Percentiles rank a stretch among this genome's conserved stretches.
These are phyloP conservation scores for Aspergillus ibericus DNA, from an alignment of 2,329 filamentous ascomycete species.

Conservation along the genomic window DNA sequence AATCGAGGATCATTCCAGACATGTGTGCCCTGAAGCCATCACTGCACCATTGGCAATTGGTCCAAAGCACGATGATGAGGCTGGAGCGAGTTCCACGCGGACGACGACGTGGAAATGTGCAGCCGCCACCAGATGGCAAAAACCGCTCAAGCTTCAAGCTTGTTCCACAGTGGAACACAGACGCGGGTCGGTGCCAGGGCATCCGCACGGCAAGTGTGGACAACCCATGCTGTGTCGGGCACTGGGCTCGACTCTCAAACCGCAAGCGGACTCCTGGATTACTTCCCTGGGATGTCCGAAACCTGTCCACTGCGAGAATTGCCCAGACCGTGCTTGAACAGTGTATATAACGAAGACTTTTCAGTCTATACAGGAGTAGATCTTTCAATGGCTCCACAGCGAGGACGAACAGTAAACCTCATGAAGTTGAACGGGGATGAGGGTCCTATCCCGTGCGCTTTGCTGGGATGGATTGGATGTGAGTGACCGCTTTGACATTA, in stretches of 20 bases:
- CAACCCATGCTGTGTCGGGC: background rate
- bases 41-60: background rate
- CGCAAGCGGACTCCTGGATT: background rate
- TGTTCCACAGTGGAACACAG: background rate
- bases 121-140: background rate
- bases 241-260: background rate
- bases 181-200: background rate
- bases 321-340: background rate
- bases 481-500: background rate
- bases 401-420: background rate
- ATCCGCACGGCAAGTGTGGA: background rate
- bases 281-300: background rate
- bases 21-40: background rate
- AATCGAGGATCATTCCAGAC: background rate
- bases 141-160: background rate
- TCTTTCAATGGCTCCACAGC: background rate
- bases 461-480: background rate
- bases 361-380: background rate
- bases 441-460: background rate
- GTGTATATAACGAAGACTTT: background rate
- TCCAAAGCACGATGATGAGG: background rate
- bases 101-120: background rate
- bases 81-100: background rate
- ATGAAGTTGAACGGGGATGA: background rate
- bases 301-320: background rate